Conservation (phyloP, 768 basidiomycete species). For the Scleroderma citrinum region DNA sequence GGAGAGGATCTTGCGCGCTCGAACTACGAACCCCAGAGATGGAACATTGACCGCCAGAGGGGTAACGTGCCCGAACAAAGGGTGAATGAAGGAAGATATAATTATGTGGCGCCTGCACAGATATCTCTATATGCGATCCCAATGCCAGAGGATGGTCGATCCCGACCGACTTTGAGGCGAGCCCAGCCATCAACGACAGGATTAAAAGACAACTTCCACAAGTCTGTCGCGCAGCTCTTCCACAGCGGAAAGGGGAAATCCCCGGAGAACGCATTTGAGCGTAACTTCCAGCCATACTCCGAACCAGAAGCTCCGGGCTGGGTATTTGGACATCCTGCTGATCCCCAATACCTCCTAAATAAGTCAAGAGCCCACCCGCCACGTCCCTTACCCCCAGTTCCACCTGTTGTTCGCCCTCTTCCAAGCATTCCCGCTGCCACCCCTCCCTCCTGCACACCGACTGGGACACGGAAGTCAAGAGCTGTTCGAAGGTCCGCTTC, state of each 20-base stretch:
- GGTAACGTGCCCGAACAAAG: neutral
- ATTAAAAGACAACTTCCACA: conserved; percentile 4
- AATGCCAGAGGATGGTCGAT: neutral
- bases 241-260: neutral
- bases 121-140: conserved; percentile 11
- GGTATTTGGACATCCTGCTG: conserved; percentile 14
- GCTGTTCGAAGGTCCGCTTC: conserved; percentile 24
- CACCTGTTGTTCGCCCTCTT: neutral
- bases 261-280: neutral
- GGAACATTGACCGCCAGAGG: neutral
- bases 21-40: conserved; percentile 2
- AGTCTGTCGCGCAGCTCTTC: conserved; percentile 6
- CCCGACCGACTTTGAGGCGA: conserved; percentile 8
- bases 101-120: conserved; percentile 3
- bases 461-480: neutral
- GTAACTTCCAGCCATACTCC: neutral
- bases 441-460: neutral
- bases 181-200: conserved; percentile 2
- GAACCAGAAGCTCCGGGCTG: neutral
- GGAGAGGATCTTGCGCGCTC: neutral
- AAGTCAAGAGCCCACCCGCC: neutral
- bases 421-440: neutral
- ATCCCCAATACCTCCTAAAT: neutral
- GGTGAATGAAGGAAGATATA: neutral
- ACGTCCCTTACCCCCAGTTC: conserved; percentile 1